Conservation (phyloP, 176 grass and related monocot species). For the Oryza longistaminata region DNA sequence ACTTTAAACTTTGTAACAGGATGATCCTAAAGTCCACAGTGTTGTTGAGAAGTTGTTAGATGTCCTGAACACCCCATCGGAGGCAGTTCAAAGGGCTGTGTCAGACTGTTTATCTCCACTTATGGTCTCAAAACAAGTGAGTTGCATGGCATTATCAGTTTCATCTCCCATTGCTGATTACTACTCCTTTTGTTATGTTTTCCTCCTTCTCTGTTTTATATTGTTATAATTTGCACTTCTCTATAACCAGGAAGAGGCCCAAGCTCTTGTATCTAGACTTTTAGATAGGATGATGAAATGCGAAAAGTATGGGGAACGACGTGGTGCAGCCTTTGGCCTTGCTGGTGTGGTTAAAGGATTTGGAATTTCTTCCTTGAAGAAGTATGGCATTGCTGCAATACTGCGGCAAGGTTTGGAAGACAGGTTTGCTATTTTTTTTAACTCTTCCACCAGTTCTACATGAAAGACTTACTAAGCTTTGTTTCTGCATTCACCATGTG, state of each 20-base stretch:
- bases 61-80: constrained; percentile 91
- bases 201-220: constrained; percentile 6
- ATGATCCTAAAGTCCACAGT: constrained; percentile 97
- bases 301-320: constrained; percentile 92
- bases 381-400: constrained; percentile 73
- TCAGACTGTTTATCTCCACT: constrained; percentile 95
- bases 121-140: constrained; percentile 86
- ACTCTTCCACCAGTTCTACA: constrained; percentile 22
- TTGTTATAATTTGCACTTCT: constrained; percentile 22
- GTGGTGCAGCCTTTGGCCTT: constrained; percentile 96
- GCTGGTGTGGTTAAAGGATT: constrained; percentile 97
- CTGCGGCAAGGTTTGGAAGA: constrained; percentile 74
- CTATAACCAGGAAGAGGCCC: constrained; percentile 75
- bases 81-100: constrained; percentile 93
- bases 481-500: constrained; percentile 23
- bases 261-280: constrained; percentile 76
- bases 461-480: not conserved
- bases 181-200: not conserved
- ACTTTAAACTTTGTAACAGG: constrained; percentile 53
- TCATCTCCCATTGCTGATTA: constrained; percentile 3
- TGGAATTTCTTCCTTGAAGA: constrained; percentile 86
- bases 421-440: constrained; percentile 52
- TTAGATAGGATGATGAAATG: constrained; percentile 87
- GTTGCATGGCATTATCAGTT: constrained; percentile 20
- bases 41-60: constrained; percentile 96